Evolutionary conservation across 2,329 filamentous ascomycete genomes (phyloP), one percentile per base, ranked within the genome.

Genomic region (Cercospora brassicicola): DNA sequence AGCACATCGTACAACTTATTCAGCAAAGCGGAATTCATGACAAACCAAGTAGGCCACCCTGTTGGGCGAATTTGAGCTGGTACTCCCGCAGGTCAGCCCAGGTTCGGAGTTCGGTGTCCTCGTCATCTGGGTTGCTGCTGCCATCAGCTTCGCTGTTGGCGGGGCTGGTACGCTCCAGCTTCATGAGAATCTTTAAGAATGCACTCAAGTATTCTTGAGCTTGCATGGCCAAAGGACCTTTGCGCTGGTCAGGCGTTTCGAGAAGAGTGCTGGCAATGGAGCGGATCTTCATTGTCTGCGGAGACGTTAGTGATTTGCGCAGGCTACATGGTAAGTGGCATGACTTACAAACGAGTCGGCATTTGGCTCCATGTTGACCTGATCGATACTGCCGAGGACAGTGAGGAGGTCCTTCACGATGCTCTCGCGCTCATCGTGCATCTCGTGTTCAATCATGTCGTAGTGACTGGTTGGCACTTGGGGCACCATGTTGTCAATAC

Each of bases 31-130:
- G 53, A 57, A 57, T 48, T 74, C 69, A 78, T 45, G 71, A 72
- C 59, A 77, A 66, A 20, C 73, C 76, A 48, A 75, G 67, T 26
- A 88, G 84, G 1, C 88, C 90, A 1, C 89, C 90, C 39, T 85
- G 85, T 64, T 89, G 86, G 8, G 88, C 86, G 76, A 93, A 92
- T 66, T 89, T 88, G 69, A 89, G 79, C 79, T 96, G 93, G 72
- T 91, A 91, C 62, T 94, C 90, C 67, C 91, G 85, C 71, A 96
- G 79, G 76, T 91, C 91, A 0, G 91, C 90, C 93, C 93, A 96
- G 67, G 88, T 85, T 20, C 87, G 84, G 72, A 95, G 79, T 78
- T 95, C 92, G 62, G 90, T 87, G 74, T 94, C 91, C 73, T 95
- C 92, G 70, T 91, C 84, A 20, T 84, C 77, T 3, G 71, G 65